phyloP scores from a whole-genome alignment of 352 stramenopile species.

The Phytophthora cryptogea region DNA sequence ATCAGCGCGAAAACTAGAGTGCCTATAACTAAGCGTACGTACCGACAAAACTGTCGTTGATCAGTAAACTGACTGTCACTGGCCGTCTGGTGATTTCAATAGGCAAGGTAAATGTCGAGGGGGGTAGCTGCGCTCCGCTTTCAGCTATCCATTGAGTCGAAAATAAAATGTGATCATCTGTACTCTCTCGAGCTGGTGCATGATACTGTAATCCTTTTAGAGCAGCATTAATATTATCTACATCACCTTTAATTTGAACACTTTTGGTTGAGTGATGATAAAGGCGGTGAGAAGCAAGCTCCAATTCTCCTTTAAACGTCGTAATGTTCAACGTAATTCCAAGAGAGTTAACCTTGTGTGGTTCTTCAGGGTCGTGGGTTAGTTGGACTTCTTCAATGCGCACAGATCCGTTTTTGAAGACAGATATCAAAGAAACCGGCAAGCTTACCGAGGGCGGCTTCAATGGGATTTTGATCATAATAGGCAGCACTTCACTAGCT shows the following conservation, averaged over 20 bases:
- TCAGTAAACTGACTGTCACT: conserved; percentile 10
- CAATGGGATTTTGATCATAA: conserved; percentile 17
- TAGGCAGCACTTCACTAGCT: conserved; percentile 11
- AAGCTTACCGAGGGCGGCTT: conserved; percentile 11
- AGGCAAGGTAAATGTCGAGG: conserved; percentile 5
- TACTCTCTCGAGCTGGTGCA: conserved; percentile 1
- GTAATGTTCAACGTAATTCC: conserved; percentile 18
- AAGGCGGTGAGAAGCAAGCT: neutral
- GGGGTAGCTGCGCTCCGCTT: neutral
- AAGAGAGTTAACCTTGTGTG: neutral
- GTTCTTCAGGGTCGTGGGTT: neutral
- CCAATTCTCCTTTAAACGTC: conserved; percentile 8
- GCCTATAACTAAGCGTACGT: neutral
- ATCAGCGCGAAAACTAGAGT: neutral
- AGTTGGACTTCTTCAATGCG: conserved; percentile 6
- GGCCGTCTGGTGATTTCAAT: conserved; percentile 21
- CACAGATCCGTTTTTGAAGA: conserved; percentile 10
- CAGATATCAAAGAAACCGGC: conserved; percentile 12
- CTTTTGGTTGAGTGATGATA: neutral
- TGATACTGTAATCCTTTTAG: conserved; percentile 20
- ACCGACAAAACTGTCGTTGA: conserved; percentile 17
- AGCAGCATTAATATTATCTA: conserved; percentile 29
- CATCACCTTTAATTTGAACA: conserved; percentile 18
- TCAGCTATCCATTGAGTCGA: conserved; percentile 11
- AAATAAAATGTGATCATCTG: conserved; percentile 21